These are phyloP conservation scores for Talinum fruticosum DNA, from an alignment of 148 eudicot species.

Conservation along the genomic window DNA sequence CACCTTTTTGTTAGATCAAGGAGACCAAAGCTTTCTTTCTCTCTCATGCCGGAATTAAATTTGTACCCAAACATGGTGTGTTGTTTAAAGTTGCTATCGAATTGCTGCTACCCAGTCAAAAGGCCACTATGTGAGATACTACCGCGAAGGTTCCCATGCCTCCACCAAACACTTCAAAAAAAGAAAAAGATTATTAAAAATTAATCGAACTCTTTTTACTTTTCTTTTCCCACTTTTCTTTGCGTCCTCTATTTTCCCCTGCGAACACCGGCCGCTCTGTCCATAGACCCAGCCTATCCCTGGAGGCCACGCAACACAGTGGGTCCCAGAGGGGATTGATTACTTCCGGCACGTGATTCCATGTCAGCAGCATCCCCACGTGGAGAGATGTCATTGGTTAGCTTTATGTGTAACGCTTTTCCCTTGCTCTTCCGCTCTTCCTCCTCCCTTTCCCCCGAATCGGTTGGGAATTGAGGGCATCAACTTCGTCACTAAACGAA, in stretches of 20 bases:
- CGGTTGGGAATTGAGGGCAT: background rate
- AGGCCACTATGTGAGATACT: background rate
- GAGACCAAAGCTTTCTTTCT: background rate
- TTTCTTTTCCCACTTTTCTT: background rate
- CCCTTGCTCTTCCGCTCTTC: too few species aligned
- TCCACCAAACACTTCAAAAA: background rate
- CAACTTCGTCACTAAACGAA: background rate
- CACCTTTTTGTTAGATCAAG: constrained; percentile 1
- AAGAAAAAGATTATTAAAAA: background rate
- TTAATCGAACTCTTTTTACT: background rate
- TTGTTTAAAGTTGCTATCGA: background rate
- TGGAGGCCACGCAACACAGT: background rate
- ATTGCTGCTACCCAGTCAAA: background rate
- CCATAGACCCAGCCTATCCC: constrained; percentile 9
- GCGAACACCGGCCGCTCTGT: background rate
- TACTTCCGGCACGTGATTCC: background rate
- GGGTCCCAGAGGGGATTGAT: background rate
- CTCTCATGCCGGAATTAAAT: background rate
- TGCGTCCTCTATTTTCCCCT: background rate
- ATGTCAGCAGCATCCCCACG: constrained; percentile 2
- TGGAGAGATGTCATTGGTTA: constrained; percentile 16
- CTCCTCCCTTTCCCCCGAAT: background rate
- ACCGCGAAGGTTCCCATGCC: constrained; percentile 11
- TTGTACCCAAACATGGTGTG: background rate
- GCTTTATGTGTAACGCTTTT: background rate